Evolutionary conservation across 345 rosid species (phyloP).

Genomic region (Salix suchowensis): DNA sequence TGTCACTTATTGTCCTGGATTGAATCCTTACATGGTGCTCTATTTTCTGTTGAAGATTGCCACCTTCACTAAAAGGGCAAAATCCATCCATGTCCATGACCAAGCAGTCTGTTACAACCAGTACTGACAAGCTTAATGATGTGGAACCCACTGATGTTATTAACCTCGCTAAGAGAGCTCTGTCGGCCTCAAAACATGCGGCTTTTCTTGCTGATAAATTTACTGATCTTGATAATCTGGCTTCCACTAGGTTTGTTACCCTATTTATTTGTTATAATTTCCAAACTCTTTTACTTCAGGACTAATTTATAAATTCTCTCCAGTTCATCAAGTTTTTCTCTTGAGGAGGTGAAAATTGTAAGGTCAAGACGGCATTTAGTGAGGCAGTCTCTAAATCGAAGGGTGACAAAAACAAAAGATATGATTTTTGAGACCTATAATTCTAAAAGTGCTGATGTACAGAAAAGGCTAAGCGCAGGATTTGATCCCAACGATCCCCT

Average conservation of each 20-base stretch:
- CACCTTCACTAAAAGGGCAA: constrained; percentile 32
- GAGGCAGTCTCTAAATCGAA: constrained; percentile 58
- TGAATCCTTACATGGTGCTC: constrained; percentile 2
- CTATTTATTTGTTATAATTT: background rate
- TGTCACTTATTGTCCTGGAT: background rate
- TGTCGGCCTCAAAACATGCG: constrained; percentile 71
- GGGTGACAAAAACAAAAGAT: constrained; percentile 36
- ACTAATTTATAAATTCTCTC: constrained; percentile 8
- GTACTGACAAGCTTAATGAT: constrained; percentile 20
- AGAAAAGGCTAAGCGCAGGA: constrained; percentile 41
- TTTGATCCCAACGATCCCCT: constrained; percentile 63
- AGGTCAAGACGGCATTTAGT: constrained; percentile 56
- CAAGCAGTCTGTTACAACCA: constrained; percentile 22
- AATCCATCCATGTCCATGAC: constrained; percentile 26
- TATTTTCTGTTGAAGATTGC: constrained; percentile 34
- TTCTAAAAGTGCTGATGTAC: constrained; percentile 33
- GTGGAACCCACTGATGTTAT: constrained; percentile 39
- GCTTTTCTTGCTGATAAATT: constrained; percentile 42
- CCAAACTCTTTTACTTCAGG: background rate
- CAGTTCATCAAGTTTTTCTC: constrained; percentile 33
- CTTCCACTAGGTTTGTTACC: constrained; percentile 49
- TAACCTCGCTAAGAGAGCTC: constrained; percentile 63
- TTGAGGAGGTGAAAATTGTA: constrained; percentile 41
- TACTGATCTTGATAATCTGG: constrained; percentile 31
- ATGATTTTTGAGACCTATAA: constrained; percentile 29